Percentiles rank a stretch among this genome's conserved stretches.
Conservation (phyloP, 306 rosid species). For the Oxytropis ochrocephala region DNA sequence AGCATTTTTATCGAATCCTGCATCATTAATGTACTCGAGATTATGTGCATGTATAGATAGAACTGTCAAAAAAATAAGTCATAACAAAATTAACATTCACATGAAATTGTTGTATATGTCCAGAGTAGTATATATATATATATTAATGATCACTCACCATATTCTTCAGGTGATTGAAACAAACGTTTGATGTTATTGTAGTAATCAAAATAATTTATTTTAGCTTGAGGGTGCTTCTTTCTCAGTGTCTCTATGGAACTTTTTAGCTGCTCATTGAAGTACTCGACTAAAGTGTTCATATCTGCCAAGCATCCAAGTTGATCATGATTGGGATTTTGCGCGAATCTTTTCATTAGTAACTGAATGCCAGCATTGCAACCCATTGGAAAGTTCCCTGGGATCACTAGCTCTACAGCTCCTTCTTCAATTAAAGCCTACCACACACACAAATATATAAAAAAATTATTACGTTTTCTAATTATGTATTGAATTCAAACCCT, state of each 20-base stretch:
- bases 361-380: not conserved
- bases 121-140: too few species aligned
- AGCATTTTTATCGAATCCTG: slow-evolving; percentile 21
- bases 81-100: not conserved
- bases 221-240: slow-evolving; percentile 29
- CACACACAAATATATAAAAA: not conserved
- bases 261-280: slow-evolving; percentile 30
- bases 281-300: slow-evolving; percentile 25
- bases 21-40: slow-evolving; percentile 23
- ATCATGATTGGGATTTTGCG: slow-evolving; percentile 10
- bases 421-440: not conserved
- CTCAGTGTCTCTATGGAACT: not conserved
- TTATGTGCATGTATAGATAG: too few species aligned
- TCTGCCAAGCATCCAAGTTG: slow-evolving; percentile 40
- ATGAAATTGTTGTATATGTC: too few species aligned
- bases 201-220: not conserved
- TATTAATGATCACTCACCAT: too few species aligned
- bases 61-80: slow-evolving; percentile 30
- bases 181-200: too few species aligned
- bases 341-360: not conserved
- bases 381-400: not conserved
- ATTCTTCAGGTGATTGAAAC: not conserved
- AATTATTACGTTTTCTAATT: not conserved
- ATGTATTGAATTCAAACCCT: not conserved
- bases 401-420: not conserved